Base-by-base conservation (phyloP, 2,329 filamentous ascomycete species). In the Zelopaecilomyces penicillatus region DNA sequence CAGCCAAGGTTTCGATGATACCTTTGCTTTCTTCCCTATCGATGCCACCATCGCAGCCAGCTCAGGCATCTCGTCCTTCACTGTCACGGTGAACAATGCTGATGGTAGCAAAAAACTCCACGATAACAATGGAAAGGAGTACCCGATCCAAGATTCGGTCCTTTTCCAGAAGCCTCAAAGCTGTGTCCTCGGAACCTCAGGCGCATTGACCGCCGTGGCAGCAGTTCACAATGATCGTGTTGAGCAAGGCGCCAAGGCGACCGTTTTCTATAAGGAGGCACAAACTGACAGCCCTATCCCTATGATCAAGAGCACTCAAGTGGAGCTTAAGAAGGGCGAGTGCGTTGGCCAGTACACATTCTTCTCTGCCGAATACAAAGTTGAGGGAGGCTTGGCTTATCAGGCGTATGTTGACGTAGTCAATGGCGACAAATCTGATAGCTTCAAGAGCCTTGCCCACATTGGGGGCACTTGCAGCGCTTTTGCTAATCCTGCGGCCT, bases 11-110 rank as follows among this genome's bases (percentile, higher is more conserved):
- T 77, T 82, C 43, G 79, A 83, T 54, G 77, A 83, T 47, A 74
- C 63, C 6, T 83, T 82, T 56, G 65, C 67, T 43, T 78, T 77
- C 60, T 74, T 67, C 51, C 71, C 68, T n/a, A 61, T 74, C 33
- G 52, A 61, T n/a, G 52, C 57, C 29, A 62, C 75, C 45, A 73
- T 89, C 53, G 59, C 76, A 49, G 66, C 78, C 52, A 63, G 75
- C 46, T 66, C 75, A 45, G 70, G 83, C 50, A 76, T 87, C 62
- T 73, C 82, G 35, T 72, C 82, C 51, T 76, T 85, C 65, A 69
- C 68, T 49, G 57, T 80, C 54, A 61, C 74, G 2, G 54, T 82
- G 42, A 73, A 69, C 44, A 62, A 68, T 43, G 65, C 62, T 3
- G 67, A 70, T 48, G 76, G 75, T 5, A 63, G 65, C 11, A 69